Evolutionary conservation across 225 moss, liverwort and hornwort species (phyloP), one percentile per base, ranked within the genome.

Genomic region (Pseudisothecium myosuroides): DNA sequence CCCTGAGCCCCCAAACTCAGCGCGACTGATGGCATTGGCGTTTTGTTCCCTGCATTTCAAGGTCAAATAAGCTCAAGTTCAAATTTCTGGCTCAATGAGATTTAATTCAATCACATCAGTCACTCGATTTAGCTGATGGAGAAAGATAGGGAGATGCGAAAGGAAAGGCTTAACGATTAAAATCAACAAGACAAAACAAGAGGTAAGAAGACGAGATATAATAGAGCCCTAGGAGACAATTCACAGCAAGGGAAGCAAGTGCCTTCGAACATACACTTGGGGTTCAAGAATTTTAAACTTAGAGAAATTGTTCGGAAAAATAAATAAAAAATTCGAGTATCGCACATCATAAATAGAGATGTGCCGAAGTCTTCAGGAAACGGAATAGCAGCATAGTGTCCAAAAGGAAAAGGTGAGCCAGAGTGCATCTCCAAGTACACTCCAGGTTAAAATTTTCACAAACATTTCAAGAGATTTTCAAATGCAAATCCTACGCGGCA

Each of bases 1-100:
- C 71, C 96, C 95, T 39, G 97, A 95, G 20, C 88, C 95, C 74
- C 95, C 97, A 90, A 95, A 96, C 69, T 98, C 97, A 71, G 96
- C 91, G 74, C 95, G 96, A 50, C 91, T 91, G 68, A 97, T 63
- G 37, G 90, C 88, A 62, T 93, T 96, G 52, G 93, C 89, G 72
- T 94, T 91, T 86, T 99, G 97, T 91, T 99, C 97, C 82, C 98
- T 94, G 94, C 93, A 96, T 90, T 79, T 55, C 88, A 50, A 82
- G 59, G 80, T 80, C 84, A 89, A 81, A 41, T 49, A 58, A 93
- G 62, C 78, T 86, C 76, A 86, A 64, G 19, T 64, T 52, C 86
- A 88, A 68, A 66, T 29, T 78, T 86, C 86, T 74, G 78, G 36
- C 28, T 37, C 24, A 72, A 36, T 80, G 36, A 62, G 27, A 60